phyloP scores from a whole-genome alignment of 805 yeast species.

The Starmerella vitae region DNA sequence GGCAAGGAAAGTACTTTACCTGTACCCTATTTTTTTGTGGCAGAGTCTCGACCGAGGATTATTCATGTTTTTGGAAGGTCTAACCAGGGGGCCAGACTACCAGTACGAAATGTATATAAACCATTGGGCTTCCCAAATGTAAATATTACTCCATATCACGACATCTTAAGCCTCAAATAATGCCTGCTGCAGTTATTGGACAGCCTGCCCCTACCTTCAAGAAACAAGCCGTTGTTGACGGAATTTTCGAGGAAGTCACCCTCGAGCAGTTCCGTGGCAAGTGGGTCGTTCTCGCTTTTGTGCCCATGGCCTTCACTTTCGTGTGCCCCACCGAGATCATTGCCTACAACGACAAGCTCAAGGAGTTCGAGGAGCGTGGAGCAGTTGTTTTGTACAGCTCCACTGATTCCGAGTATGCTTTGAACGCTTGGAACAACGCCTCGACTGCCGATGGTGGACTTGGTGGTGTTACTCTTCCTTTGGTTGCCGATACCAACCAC shows the following conservation, averaged over 20 bases:
- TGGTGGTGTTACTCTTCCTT: slow-evolving; percentile 88
- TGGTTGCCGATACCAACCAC: slow-evolving; percentile 95
- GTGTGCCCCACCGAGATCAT: slow-evolving; percentile 99
- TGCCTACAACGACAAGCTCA: slow-evolving; percentile 92
- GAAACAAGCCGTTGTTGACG: slow-evolving; percentile 95
- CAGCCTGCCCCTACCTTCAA: slow-evolving; percentile 93
- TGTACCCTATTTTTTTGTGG: too few species aligned
- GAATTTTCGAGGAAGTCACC: slow-evolving; percentile 86
- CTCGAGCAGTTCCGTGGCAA: slow-evolving; percentile 93
- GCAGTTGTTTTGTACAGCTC: slow-evolving; percentile 89
- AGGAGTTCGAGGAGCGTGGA: slow-evolving; percentile 75
- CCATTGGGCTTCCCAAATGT: too few species aligned
- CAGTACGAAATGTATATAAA: too few species aligned
- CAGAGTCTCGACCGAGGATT: too few species aligned
- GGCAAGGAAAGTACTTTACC: too few species aligned
- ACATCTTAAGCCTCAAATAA: too few species aligned
- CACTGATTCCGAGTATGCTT: slow-evolving; percentile 95
- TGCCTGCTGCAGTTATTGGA: slow-evolving; percentile 57
- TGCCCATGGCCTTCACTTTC: slow-evolving; percentile 98
- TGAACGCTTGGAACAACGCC: slow-evolving; percentile 95
- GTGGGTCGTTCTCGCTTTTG: slow-evolving; percentile 93
- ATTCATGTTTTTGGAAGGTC: too few species aligned
- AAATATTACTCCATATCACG: too few species aligned
- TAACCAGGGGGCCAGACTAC: too few species aligned
- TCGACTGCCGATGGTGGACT: slow-evolving; percentile 96